phyloP scores from a whole-genome alignment of 805 yeast genomes.

The Ascoidea rubescens region DNA sequence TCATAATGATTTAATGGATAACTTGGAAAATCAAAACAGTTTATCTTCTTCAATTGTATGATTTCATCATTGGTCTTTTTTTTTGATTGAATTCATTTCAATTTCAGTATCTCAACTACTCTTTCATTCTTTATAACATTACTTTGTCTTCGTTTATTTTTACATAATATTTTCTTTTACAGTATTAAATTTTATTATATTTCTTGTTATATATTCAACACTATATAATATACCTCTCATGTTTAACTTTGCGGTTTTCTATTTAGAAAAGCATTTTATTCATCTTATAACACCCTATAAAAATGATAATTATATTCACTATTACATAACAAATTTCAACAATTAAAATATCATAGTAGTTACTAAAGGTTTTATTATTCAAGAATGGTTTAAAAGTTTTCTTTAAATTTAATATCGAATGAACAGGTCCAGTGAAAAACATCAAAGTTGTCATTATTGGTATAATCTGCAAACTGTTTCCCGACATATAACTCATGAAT shows the following conservation, averaged over 20 bases:
- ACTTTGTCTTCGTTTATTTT: too few species aligned
- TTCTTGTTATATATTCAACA: too few species aligned
- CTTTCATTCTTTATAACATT: too few species aligned
- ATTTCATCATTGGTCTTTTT: neutral
- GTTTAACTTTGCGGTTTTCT: constrained; percentile 84
- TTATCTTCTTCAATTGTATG: too few species aligned
- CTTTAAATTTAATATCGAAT: constrained; percentile 48
- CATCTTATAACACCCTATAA: constrained; percentile 72
- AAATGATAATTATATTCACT: constrained; percentile 39
- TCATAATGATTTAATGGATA: too few species aligned
- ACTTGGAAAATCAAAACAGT: neutral
- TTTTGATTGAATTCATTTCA: too few species aligned
- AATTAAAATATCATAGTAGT: constrained; percentile 15
- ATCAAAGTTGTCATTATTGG: constrained; percentile 83
- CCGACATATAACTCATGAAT: constrained; percentile 86
- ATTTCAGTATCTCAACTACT: too few species aligned
- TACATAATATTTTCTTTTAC: too few species aligned
- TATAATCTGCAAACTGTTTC: constrained; percentile 76
- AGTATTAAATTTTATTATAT: too few species aligned
- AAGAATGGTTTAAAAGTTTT: constrained; percentile 27
- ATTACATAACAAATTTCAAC: constrained; percentile 22
- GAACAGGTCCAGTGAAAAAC: constrained; percentile 67
- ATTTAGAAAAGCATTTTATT: constrained; percentile 79
- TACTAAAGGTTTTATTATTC: neutral
- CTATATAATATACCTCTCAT: constrained; percentile 36